Conservation (phyloP, 441 rosid species). For the Manihot esculenta region DNA sequence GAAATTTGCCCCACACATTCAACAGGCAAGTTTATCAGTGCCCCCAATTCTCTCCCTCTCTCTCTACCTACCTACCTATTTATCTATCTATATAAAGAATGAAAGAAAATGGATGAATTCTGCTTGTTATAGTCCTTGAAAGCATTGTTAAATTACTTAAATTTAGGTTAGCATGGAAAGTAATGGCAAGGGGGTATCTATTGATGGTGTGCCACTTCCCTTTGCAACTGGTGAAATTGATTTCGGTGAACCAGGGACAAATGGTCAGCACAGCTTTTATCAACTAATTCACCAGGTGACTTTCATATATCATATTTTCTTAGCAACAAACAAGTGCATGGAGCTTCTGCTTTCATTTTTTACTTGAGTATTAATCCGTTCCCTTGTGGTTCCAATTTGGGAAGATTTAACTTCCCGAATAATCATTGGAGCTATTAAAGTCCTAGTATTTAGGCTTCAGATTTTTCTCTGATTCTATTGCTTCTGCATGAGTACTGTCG, state of each 20-base stretch:
- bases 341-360: not conserved
- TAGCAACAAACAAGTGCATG: not conserved
- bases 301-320: not conserved
- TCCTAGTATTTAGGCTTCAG: too few species aligned
- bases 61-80: conserved; percentile 6
- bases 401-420: too few species aligned
- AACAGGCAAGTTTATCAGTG: conserved; percentile 58
- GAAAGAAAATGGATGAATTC: not conserved
- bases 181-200: conserved; percentile 97
- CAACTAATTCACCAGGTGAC: conserved; percentile 97
- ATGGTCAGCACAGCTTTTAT: conserved; percentile 98
- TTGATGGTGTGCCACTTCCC: conserved; percentile 82
- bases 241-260: conserved; percentile 98
- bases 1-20: conserved; percentile 95
- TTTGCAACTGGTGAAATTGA: conserved; percentile 94
- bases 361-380: not conserved
- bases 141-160: conserved; percentile 19
- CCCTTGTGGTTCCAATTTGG: too few species aligned
- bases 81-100: not conserved
- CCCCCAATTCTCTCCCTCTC: conserved; percentile 8
- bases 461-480: too few species aligned
- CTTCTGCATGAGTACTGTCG: too few species aligned
- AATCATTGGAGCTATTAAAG: too few species aligned
- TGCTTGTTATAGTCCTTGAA: conserved; percentile 11
- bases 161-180: conserved; percentile 98